Base-by-base conservation (phyloP, 305 asterid species). In the Fraxinus baroniana region DNA sequence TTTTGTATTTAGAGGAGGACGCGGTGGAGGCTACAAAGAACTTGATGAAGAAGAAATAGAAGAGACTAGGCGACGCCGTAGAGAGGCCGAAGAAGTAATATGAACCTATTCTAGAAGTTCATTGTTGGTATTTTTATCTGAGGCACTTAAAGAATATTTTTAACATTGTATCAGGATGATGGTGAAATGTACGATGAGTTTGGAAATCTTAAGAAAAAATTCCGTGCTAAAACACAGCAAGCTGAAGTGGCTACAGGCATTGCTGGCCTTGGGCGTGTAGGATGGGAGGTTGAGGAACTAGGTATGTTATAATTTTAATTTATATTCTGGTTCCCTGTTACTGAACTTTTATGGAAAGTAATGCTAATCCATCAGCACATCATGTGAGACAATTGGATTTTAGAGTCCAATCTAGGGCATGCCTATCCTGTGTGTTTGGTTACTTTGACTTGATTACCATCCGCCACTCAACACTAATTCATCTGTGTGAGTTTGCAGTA, bases 171-270 rank as follows among this genome's bases (percentile, higher is more conserved):
- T 75, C 90, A 95, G 99, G 99, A 95, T 91, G 98, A 95, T 83
- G 99, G 98, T 85, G 98, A 95, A 92, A 91, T 95, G 97, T 95
- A 95, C 57, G 99, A 95, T 71, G 99, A 95, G 92, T 95, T 95
- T 89, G 99, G 99, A 75, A 94, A 94, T 85, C 98, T 95, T 35
- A 95, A 95, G 93, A 95, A 95, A 90, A 94, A 93, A 86, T 95
- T 95, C 82, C 99, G 98, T 22, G 95, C 92, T 13, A 95, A 93
- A 89, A 88, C 92, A 41, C 98, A 93, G 68, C 92, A 89, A 87
- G 89, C 90, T 80, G 97, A 94, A 83, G 88, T 83, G 8, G 86
- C 93, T 78, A 93, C 74, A 85, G 91, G 84, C 66, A 87, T 90
- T 83, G 92, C 97, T 76, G 98, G 99, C 52, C 92, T 87, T 80